Percentiles rank a stretch among this genome's conserved stretches.
Evolutionary conservation across 228 moss, liverwort and hornwort genomes (phyloP).

Genomic region (Sphagnum fallax): DNA sequence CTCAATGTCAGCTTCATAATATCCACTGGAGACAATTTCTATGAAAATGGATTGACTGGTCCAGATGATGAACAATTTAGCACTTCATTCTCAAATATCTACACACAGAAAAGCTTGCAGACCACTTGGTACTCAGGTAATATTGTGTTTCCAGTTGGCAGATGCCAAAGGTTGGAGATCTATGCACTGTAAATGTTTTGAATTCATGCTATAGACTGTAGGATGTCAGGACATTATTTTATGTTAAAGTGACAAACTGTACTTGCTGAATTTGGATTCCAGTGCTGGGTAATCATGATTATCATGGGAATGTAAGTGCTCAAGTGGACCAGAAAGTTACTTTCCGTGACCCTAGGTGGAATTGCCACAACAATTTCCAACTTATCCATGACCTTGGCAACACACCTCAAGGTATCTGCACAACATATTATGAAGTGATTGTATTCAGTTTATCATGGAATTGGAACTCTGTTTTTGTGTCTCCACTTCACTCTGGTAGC

Average conservation of each 20-base stretch:
- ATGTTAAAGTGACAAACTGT: too few relatives aligned
- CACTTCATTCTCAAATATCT: constrained; percentile 67
- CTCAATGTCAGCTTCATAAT: constrained; percentile 54
- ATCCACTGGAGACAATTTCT: constrained; percentile 90
- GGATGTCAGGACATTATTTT: not conserved
- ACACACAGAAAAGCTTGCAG: constrained; percentile 65
- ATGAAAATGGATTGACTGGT: constrained; percentile 51
- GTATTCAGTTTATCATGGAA: too few relatives aligned
- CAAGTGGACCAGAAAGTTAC: constrained; percentile 48
- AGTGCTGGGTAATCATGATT: constrained; percentile 83
- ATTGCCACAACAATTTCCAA: constrained; percentile 53
- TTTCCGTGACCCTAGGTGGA: constrained; percentile 58
- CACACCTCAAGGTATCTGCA: not conserved
- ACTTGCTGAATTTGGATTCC: constrained; percentile 1
- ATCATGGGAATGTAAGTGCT: constrained; percentile 61
- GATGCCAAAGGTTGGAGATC: too few relatives aligned
- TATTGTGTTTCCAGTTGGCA: not conserved
- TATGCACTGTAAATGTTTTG: not conserved
- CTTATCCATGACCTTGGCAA: constrained; percentile 25
- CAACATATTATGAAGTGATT: too few relatives aligned
- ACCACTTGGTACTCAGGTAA: constrained; percentile 87
- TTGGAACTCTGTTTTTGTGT: too few relatives aligned
- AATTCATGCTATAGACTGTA: not conserved
- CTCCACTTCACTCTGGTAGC: too few relatives aligned
- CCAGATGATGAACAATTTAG: constrained; percentile 51